A percentile compares a stretch with the other conserved stretches of the same genome.
Conservation (phyloP, 306 rosid species). For the Prunus mume region DNA sequence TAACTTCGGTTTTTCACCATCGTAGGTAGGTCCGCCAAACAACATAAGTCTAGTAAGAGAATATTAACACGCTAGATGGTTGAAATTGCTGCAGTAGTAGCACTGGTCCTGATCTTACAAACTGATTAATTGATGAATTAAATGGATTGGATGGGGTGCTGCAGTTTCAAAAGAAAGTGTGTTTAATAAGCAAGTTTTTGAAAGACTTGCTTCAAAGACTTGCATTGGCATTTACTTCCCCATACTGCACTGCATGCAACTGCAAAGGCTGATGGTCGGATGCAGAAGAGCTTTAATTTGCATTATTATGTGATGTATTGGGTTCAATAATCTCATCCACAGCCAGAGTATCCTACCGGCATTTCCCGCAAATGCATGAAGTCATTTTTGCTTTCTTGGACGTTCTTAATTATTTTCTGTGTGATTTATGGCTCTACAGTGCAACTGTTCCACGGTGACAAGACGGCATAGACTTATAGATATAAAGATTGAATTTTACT, state of each 20-base stretch:
- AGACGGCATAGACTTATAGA: background rate
- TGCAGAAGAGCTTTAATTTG: background rate
- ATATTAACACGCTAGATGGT: background rate
- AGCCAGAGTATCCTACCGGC: background rate
- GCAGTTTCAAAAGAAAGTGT: background rate
- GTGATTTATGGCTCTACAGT: no score
- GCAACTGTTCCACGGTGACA: no score
- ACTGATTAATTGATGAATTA: conserved; percentile 4
- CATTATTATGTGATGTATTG: background rate
- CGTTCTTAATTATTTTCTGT: no score
- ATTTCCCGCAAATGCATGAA: background rate
- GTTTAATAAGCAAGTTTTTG: background rate
- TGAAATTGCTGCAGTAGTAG: background rate
- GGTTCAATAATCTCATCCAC: background rate
- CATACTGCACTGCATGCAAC: background rate
- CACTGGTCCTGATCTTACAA: background rate
- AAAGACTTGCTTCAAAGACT: conserved; percentile 3
- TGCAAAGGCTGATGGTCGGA: background rate
- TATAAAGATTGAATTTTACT: background rate
- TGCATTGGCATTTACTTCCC: background rate
- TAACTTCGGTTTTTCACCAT: background rate
- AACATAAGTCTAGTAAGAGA: no score
- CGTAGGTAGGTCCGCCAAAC: no score
- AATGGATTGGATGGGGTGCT: background rate
- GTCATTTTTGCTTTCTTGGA: background rate